Evolutionary conservation across 768 basidiomycete genomes (phyloP).

Genomic region (Filobasidium wieringae): DNA sequence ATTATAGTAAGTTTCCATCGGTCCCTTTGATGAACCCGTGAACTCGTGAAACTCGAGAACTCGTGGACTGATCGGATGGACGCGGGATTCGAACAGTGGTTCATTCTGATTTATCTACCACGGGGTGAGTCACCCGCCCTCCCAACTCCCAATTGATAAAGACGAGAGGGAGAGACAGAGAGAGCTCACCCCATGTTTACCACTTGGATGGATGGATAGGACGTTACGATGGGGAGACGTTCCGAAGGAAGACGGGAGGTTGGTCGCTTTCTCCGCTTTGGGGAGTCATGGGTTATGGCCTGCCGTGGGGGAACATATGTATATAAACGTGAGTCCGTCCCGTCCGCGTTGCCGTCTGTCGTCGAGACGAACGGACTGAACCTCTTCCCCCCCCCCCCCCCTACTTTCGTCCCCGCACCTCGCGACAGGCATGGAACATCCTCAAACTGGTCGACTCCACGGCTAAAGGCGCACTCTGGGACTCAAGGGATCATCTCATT

Average conservation of each 20-base stretch:
- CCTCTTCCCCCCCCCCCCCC: slow-evolving; percentile 5
- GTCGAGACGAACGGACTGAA: no score
- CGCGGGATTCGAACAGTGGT: background rate
- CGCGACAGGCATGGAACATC: slow-evolving; percentile 18
- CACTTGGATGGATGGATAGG: background rate
- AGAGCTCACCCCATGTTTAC: background rate
- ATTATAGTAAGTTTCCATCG: slow-evolving; percentile 20
- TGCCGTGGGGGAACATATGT: slow-evolving; percentile 24
- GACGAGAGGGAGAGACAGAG: background rate
- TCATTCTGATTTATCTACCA: background rate
- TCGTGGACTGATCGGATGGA: background rate
- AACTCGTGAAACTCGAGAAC: no score
- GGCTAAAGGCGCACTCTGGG: slow-evolving; percentile 30
- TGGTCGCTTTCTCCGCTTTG: slow-evolving; percentile 26
- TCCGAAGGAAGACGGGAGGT: slow-evolving; percentile 19
- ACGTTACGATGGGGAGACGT: slow-evolving; percentile 29
- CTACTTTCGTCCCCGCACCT: slow-evolving; percentile 15
- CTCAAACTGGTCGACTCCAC: slow-evolving; percentile 27
- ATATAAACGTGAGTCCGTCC: slow-evolving; percentile 20
- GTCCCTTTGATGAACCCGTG: no score
- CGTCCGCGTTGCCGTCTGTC: background rate
- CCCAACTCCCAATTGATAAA: no score
- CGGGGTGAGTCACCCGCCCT: background rate
- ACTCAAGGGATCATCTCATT: slow-evolving; percentile 22
- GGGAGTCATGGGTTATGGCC: slow-evolving; percentile 34